These are phyloP conservation scores for Amphichorda felina DNA, from an alignment of 2,329 filamentous ascomycete genomes.

Conservation along the genomic window DNA sequence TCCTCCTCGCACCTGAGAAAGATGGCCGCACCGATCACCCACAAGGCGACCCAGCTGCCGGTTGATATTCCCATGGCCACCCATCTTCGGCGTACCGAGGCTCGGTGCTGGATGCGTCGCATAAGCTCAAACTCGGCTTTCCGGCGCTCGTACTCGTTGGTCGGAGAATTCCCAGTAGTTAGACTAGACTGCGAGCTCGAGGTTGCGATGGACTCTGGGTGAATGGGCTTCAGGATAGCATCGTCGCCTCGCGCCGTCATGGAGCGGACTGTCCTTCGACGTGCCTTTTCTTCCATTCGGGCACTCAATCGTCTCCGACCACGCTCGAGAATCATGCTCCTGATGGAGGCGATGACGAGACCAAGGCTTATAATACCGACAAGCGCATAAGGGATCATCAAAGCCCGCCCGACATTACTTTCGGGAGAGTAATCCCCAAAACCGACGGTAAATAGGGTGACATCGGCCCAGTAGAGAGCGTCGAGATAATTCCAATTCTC, in stretches of 20 bases:
- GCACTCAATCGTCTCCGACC: constrained; percentile 41
- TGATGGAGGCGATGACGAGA: constrained; percentile 71
- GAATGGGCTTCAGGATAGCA: constrained; percentile 37
- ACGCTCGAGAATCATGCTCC: constrained; percentile 49
- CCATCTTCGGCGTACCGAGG: constrained; percentile 60
- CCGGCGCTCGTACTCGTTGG: constrained; percentile 44
- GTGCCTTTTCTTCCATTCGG: constrained; percentile 48
- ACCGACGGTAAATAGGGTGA: constrained; percentile 54
- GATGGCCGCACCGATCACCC: constrained; percentile 68
- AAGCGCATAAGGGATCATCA: constrained; percentile 76
- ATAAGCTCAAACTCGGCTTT: constrained; percentile 67
- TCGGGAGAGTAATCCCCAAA: constrained; percentile 42
- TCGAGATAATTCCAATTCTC: constrained; percentile 71
- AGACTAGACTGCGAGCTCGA: background rate
- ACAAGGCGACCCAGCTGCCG: constrained; percentile 58
- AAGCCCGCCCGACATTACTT: constrained; percentile 47
- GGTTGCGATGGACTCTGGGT: constrained; percentile 6
- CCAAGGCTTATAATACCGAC: constrained; percentile 76
- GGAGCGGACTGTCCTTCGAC: constrained; percentile 31
- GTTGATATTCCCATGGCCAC: constrained; percentile 57
- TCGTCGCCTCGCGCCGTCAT: constrained; percentile 33
- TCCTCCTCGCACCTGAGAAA: constrained; percentile 51
- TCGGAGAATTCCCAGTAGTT: constrained; percentile 2
- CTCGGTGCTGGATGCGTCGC: constrained; percentile 63
- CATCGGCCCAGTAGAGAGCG: constrained; percentile 67